Base-by-base conservation (phyloP, 495 filamentous ascomycete species). In the Amorphotheca resinae region DNA sequence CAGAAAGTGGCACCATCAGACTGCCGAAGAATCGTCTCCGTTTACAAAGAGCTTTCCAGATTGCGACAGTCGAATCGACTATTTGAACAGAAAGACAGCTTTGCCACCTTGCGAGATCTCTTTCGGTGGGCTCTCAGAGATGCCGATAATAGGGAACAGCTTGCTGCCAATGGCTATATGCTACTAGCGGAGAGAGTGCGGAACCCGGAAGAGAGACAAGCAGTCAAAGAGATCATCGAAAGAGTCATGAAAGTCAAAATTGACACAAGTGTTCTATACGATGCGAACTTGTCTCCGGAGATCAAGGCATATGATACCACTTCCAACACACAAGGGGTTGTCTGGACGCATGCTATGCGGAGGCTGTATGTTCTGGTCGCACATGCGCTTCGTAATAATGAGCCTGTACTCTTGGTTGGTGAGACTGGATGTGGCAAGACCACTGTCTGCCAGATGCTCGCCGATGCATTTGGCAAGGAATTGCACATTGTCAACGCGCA, bases 361-460 rank as follows among this genome's bases (percentile, higher is more conserved):
- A 74, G 93, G 22, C 68, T 96, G 9, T 94, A 83, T 59, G 72
- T 91, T 9, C 63, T 99, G 11, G 84, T 96, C 26, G 78, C 80
- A 12, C 74, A 81, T 42, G 91, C 93, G 2, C 61, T 96, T 40
- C 74, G 76, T 11, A 89, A 94, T 53, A 86, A 94, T 49, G 93
- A 99, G 63, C 93, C 93, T 1, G 81, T 96, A 11, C 66, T 99
- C 32, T 67, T 99, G 8, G 85, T 99, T 30, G 93, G 93, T 46
- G 93, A 95, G 54, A 99, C 93, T 33, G 93, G 93, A 1, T 94
- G 87, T 53, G 93, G 93, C 22, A 99, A 99, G 64, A 99, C 93
- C 1, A 93, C 87, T 6, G 82, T 96, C 15, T 93, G 86, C 49
- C 93, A 99, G 60, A 73, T 93, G 48, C 73, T 99, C 38, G 85